A percentile compares a stretch with the other conserved stretches of the same genome.
phyloP scores from a whole-genome alignment of 768 basidiomycete genomes.

The Paxillus involutus region DNA sequence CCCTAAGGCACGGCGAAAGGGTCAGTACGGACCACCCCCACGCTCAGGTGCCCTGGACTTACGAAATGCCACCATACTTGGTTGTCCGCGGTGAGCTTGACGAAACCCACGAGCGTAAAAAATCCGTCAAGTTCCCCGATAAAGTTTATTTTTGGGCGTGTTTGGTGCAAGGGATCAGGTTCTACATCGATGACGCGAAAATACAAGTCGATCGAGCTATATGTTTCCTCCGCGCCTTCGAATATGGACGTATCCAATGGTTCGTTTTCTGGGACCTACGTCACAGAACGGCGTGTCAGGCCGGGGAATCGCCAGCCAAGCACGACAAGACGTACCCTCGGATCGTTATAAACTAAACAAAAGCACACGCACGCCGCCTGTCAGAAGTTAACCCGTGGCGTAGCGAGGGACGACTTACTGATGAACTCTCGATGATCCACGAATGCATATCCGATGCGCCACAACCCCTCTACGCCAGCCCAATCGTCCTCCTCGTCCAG shows the following conservation, averaged over 20 bases:
- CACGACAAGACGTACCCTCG: conserved; percentile 20
- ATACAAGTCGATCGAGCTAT: conserved; percentile 47
- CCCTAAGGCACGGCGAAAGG: conserved; percentile 29
- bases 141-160: conserved; percentile 53
- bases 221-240: conserved; percentile 50
- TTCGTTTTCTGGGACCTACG: conserved; percentile 29
- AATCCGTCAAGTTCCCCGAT: conserved; percentile 49
- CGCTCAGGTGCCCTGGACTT: conserved; percentile 23
- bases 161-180: conserved; percentile 47
- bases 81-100: conserved; percentile 56
- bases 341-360: conserved; percentile 49
- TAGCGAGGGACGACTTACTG: conserved; percentile 39
- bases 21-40: conserved; percentile 1
- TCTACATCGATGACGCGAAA: conserved; percentile 42
- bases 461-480: conserved; percentile 50
- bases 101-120: conserved; percentile 51
- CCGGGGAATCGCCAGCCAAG: background rate
- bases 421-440: conserved; percentile 67
- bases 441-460: conserved; percentile 67
- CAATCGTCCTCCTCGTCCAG: conserved; percentile 31
- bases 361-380: background rate
- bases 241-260: conserved; percentile 48
- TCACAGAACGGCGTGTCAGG: conserved; percentile 2
- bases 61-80: conserved; percentile 68
- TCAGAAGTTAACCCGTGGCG: conserved; percentile 1